Percentiles rank a stretch among this genome's conserved stretches.
These are phyloP conservation scores for Sherardia arvensis DNA, from an alignment of 257 asterid species.

Conservation along the genomic window DNA sequence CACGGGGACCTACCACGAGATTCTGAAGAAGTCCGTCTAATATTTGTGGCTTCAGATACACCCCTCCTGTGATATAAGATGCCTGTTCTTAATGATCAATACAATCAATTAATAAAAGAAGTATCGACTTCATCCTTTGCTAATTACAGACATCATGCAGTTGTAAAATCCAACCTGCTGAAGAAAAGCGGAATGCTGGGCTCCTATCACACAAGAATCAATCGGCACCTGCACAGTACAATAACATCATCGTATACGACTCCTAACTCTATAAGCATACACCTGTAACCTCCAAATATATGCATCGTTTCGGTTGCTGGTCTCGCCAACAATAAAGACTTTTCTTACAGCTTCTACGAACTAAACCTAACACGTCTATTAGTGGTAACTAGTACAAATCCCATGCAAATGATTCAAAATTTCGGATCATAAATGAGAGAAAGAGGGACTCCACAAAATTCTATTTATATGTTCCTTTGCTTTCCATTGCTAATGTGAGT, in stretches of 20 bases:
- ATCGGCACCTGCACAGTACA: conserved; percentile 61
- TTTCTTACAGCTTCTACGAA: not conserved
- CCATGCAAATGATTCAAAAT: not conserved
- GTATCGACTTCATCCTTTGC: not conserved
- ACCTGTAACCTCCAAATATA: not conserved
- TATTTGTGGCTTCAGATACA: conserved; percentile 75
- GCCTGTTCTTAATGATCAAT: conserved; percentile 45
- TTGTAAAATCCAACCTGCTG: conserved; percentile 59
- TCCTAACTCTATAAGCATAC: not conserved
- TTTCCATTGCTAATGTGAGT: not conserved
- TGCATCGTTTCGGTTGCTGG: not conserved
- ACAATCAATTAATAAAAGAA: conserved; percentile 14
- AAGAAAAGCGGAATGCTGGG: conserved; percentile 85
- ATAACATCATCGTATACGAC: not conserved
- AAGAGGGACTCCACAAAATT: not conserved
- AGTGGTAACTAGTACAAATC: not conserved
- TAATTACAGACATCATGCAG: not conserved
- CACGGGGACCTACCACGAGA: conserved; percentile 46
- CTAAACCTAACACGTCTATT: not conserved
- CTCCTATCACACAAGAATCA: conserved; percentile 78
- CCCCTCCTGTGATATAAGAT: conserved; percentile 82
- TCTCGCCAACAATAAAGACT: not conserved
- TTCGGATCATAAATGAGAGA: not conserved
- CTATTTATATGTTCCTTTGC: not conserved
- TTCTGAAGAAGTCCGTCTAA: conserved; percentile 77